These are phyloP conservation scores for Wilhelminamyces savonicus DNA, from an alignment of 805 yeast genomes.

Conservation along the genomic window DNA sequence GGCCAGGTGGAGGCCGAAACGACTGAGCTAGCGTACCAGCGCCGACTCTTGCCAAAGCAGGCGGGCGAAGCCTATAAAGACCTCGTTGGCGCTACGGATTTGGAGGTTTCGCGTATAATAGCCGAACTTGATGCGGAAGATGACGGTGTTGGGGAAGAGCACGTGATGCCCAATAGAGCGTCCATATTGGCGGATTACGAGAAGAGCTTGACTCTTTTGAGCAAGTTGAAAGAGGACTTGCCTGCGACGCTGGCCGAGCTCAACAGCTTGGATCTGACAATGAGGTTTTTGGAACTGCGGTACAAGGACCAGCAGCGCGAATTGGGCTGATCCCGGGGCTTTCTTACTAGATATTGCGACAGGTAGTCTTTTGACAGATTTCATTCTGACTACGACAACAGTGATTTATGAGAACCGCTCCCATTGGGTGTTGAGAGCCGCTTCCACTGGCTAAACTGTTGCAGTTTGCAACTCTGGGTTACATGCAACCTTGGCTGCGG, in stretches of 20 bases:
- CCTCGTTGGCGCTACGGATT: constrained; percentile 24
- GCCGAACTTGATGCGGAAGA: constrained; percentile 12
- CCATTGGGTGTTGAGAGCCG: no score
- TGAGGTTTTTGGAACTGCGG: constrained; percentile 18
- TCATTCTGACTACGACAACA: no score
- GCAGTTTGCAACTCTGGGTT: no score
- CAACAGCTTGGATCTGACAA: constrained; percentile 25
- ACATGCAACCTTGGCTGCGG: no score
- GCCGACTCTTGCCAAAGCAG: constrained; percentile 46
- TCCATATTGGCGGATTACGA: constrained; percentile 20
- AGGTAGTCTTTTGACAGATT: no score
- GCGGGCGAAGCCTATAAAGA: constrained; percentile 32
- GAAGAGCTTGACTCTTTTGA: constrained; percentile 20
- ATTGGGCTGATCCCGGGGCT: no score
- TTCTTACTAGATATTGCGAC: no score
- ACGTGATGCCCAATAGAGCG: constrained; percentile 5
- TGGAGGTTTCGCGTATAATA: constrained; percentile 20
- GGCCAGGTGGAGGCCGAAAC: constrained; percentile 59
- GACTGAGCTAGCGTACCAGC: constrained; percentile 45
- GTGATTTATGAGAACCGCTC: no score
- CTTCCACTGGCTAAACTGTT: no score
- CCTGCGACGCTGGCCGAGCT: constrained; percentile 32
- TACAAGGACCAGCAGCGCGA: no score
- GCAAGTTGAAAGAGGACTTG: constrained; percentile 25
- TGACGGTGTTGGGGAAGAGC: constrained; percentile 5